Evolutionary conservation across 768 basidiomycete genomes (phyloP).

Genomic region (Mycena latifolia): DNA sequence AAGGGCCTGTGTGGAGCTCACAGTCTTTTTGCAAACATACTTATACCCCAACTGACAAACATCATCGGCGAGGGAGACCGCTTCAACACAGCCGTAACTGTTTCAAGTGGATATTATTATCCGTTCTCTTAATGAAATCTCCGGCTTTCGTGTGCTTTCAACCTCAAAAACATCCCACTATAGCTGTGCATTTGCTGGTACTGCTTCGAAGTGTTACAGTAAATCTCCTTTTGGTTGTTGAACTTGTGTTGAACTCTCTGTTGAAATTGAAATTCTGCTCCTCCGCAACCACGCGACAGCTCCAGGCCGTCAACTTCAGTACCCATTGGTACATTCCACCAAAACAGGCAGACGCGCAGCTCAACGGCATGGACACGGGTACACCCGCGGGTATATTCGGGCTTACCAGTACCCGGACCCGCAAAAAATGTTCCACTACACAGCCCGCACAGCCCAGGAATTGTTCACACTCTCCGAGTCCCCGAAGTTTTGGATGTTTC

Average conservation of each 20-base stretch:
- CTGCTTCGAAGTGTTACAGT: too few species aligned
- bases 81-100: conserved; percentile 13
- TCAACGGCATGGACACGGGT: too few species aligned
- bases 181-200: too few species aligned
- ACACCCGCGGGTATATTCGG: conserved; percentile 3
- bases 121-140: conserved; percentile 11
- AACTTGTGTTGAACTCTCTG: too few species aligned
- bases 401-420: conserved; percentile 9
- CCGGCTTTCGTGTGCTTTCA: too few species aligned
- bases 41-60: conserved; percentile 16
- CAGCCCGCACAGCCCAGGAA: conserved; percentile 9
- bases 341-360: too few species aligned
- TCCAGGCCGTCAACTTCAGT: too few species aligned
- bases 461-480: background rate
- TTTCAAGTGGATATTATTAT: conserved; percentile 12
- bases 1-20: background rate
- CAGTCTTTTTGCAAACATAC: background rate
- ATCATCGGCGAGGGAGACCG: conserved; percentile 15
- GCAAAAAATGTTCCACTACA: conserved; percentile 5
- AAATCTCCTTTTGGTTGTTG: too few species aligned
- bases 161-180: too few species aligned
- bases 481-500: background rate
- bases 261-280: too few species aligned
- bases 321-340: too few species aligned
- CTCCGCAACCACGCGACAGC: too few species aligned